phyloP scores from a whole-genome alignment of 176 grass and related monocot species.

The Pontederia crassipes region DNA sequence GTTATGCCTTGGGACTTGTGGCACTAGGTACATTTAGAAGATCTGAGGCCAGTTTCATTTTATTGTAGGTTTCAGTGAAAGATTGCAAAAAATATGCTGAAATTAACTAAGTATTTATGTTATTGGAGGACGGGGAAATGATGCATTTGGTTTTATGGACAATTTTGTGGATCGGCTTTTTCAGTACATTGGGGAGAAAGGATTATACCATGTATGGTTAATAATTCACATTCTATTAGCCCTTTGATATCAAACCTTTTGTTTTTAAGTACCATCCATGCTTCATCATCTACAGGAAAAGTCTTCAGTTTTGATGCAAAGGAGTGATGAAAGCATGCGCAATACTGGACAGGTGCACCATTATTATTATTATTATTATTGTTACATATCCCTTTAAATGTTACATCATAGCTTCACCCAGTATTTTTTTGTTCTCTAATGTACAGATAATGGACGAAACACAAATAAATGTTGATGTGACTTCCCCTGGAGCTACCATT shows the following conservation, averaged over 20 bases:
- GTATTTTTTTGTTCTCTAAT: conserved; percentile 6
- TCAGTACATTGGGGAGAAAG: conserved; percentile 74
- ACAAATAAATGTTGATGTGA: conserved; percentile 94
- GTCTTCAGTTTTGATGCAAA: conserved; percentile 24
- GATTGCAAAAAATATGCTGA: conserved; percentile 6
- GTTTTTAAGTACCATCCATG: not conserved
- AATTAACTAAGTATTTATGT: not conserved
- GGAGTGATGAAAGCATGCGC: conserved; percentile 43
- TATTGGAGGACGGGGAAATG: conserved; percentile 48
- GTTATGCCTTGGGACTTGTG: conserved; percentile 83
- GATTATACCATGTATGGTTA: conserved; percentile 61
- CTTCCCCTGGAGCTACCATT: conserved; percentile 95
- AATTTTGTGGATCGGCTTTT: conserved; percentile 82
- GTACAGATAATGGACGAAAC: conserved; percentile 75
- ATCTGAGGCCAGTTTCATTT: not conserved
- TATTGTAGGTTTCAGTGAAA: conserved; percentile 4
- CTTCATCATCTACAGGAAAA: conserved; percentile 48
- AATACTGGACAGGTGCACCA: conserved; percentile 49
- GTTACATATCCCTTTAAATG: not conserved
- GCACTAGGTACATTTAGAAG: conserved; percentile 56
- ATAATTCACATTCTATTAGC: conserved; percentile 1
- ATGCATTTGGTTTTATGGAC: conserved; percentile 75
- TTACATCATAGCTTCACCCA: not conserved
- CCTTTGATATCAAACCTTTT: not conserved
- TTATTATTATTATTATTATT: not conserved